phyloP scores from a whole-genome alignment of 768 basidiomycete species.

The Peribolospora baueri region DNA sequence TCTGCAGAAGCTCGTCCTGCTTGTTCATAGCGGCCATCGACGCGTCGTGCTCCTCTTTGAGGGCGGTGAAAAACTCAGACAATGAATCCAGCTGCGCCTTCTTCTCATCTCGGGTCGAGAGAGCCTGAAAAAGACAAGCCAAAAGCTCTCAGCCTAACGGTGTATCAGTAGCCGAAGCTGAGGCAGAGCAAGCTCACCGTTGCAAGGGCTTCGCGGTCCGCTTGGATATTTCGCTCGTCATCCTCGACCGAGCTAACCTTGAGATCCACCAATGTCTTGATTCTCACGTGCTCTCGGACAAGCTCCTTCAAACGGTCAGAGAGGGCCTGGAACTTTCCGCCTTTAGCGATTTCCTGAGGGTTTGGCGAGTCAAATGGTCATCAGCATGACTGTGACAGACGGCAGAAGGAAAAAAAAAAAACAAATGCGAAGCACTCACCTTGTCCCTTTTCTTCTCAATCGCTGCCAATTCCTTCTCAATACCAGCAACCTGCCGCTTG shows the following conservation, averaged over 20 bases:
- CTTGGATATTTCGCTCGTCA: conserved; percentile 29
- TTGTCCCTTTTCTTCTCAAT: conserved; percentile 52
- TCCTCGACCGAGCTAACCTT: conserved; percentile 49
- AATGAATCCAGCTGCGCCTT: conserved; percentile 33
- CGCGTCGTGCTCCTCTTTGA: conserved; percentile 44
- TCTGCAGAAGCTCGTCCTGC: conserved; percentile 81
- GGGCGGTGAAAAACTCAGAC: conserved; percentile 30
- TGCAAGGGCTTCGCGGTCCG: conserved; percentile 23
- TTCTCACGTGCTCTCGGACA: conserved; percentile 56
- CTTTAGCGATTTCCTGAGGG: conserved; percentile 57
- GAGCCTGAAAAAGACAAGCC: too few relatives aligned
- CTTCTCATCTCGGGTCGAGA: conserved; percentile 20
- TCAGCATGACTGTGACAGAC: background rate
- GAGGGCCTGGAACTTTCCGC: conserved; percentile 67
- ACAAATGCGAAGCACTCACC: conserved; percentile 11
- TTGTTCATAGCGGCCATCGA: conserved; percentile 38
- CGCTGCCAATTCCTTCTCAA: conserved; percentile 37
- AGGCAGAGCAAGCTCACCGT: background rate
- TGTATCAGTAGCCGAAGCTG: conserved; percentile 27
- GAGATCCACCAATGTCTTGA: conserved; percentile 64
- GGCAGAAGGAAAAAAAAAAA: background rate
- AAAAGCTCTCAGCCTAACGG: conserved; percentile 20
- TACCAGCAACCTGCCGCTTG: conserved; percentile 29
- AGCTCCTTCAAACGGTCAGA: conserved; percentile 54
- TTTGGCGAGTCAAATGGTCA: background rate